These are phyloP conservation scores for Hyaloperonospora brassicae DNA, from an alignment of 352 stramenopile species.

Conservation along the genomic window DNA sequence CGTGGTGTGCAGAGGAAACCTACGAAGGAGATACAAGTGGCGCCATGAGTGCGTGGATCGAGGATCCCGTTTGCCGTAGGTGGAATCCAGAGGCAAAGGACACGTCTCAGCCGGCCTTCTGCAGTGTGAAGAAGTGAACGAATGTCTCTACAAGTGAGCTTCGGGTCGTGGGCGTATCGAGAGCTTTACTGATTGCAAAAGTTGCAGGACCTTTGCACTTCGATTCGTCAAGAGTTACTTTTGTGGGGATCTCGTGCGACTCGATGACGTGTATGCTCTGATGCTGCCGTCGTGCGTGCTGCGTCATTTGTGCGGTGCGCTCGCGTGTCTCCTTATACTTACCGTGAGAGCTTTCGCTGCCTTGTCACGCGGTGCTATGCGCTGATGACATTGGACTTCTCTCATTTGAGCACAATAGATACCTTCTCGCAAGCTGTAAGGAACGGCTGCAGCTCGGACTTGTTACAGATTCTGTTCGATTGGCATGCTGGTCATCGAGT, in stretches of 20 bases:
- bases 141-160: neutral
- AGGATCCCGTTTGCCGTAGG: slow-evolving; percentile 41
- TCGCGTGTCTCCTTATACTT: slow-evolving; percentile 36
- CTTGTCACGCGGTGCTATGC: slow-evolving; percentile 84
- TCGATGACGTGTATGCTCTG: slow-evolving; percentile 97
- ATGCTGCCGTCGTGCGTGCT: slow-evolving; percentile 95
- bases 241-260: slow-evolving; percentile 90
- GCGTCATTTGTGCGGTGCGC: slow-evolving; percentile 82
- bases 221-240: slow-evolving; percentile 69
- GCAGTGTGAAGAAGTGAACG: slow-evolving; percentile 51
- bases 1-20: slow-evolving; percentile 10
- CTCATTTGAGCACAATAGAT: slow-evolving; percentile 89
- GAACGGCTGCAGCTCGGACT: slow-evolving; percentile 89
- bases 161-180: neutral
- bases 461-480: slow-evolving; percentile 81
- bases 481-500: slow-evolving; percentile 89
- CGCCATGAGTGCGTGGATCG: slow-evolving; percentile 36
- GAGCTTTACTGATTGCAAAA: neutral
- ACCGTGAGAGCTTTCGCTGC: slow-evolving; percentile 96
- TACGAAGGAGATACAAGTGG: slow-evolving; percentile 4
- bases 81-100: slow-evolving; percentile 70
- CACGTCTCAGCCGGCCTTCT: slow-evolving; percentile 72
- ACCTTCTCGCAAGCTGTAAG: slow-evolving; percentile 89
- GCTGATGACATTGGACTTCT: slow-evolving; percentile 91
- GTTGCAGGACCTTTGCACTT: slow-evolving; percentile 33